Percentiles rank a stretch among this genome's conserved stretches.
Evolutionary conservation across 73 alveolate species (phyloP).

Genomic region (Symbiodinium natans): DNA sequence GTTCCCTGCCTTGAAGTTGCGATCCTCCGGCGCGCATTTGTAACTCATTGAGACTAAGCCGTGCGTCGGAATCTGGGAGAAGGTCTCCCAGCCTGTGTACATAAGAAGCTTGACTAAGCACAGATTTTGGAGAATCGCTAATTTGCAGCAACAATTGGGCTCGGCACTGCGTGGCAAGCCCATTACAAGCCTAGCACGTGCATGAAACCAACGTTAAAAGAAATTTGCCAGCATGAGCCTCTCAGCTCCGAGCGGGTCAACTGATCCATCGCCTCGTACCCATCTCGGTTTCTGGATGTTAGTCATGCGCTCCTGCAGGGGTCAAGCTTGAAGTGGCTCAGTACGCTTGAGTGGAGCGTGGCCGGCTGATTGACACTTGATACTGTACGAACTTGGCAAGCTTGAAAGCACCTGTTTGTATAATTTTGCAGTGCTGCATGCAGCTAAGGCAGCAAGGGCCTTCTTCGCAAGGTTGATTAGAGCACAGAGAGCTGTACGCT

Average conservation of each 20-base stretch:
- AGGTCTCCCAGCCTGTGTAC: conserved; percentile 47
- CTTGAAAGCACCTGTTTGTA: too few relatives aligned
- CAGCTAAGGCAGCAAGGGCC: conserved; percentile 3
- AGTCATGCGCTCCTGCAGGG: conserved; percentile 44
- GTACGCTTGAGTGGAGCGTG: background rate
- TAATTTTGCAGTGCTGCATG: background rate
- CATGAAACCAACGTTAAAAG: too few relatives aligned
- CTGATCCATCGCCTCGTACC: conserved; percentile 61
- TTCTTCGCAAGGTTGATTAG: conserved; percentile 81
- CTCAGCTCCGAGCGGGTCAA: conserved; percentile 38
- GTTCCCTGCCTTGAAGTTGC: conserved; percentile 56
- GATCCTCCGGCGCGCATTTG: conserved; percentile 81
- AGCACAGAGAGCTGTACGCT: conserved; percentile 47
- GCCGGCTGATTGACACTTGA: too few relatives aligned
- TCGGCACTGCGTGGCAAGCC: conserved; percentile 68
- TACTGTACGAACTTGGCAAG: too few relatives aligned
- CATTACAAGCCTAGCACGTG: conserved; percentile 39
- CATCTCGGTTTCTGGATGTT: conserved; percentile 72
- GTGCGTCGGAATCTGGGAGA: conserved; percentile 48
- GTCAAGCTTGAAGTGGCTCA: background rate
- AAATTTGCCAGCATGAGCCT: background rate
- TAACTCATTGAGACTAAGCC: conserved; percentile 54
- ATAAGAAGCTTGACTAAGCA: too few relatives aligned
- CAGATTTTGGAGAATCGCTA: background rate
- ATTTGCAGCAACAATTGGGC: background rate